Evolutionary conservation across 805 yeast species (phyloP), one percentile per base, ranked within the genome.

Genomic region (Wickerhamomyces strasburgensis): DNA sequence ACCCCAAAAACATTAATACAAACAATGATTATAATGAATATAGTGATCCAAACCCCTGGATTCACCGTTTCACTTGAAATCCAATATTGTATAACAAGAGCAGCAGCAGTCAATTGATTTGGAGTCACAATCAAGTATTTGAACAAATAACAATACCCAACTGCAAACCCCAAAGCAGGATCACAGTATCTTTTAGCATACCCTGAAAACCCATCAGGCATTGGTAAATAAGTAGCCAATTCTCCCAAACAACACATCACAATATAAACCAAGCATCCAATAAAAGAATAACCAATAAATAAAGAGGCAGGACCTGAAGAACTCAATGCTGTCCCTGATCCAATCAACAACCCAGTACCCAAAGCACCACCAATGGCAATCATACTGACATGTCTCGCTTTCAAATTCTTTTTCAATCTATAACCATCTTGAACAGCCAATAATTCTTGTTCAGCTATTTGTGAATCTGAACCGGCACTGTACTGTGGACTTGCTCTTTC

Each of bases 161-260:
- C 56, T 10, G 56, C 54, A 21, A 51, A 51, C 6, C 58, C 54
- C 17, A 53, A n/a, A 6, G 56, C 52, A n/a, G 49, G 51, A 38
- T 51, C 55, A 27, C 45, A 47, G 28, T 51, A 79, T 65, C 58
- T 80, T 13, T 52, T 39, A 33, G 82, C 73, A 51, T 78, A 78
- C 44, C 80, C 76, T 13, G 82, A 72, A 54, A 78, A 80, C 14
- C 85, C 84, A 48, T 76, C 80, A 18, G 75, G 64, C 43, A 79
- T 61, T 6, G 88, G 87, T 38, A 80, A 67, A 47, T 70, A 78
- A 10, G 85, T 70, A 15, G 85, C 83, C 53, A 80, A 66, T 61
- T 80, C 87, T 34, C 85, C 86, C 37, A 81, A 61, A 30, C 78
- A 78, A 38, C 78, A 65, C 80, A 77, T 80, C 28, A 79, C 83